Conservation (phyloP, 2,329 filamentous ascomycete genomes). For the Dothideomycetes sp. region DNA sequence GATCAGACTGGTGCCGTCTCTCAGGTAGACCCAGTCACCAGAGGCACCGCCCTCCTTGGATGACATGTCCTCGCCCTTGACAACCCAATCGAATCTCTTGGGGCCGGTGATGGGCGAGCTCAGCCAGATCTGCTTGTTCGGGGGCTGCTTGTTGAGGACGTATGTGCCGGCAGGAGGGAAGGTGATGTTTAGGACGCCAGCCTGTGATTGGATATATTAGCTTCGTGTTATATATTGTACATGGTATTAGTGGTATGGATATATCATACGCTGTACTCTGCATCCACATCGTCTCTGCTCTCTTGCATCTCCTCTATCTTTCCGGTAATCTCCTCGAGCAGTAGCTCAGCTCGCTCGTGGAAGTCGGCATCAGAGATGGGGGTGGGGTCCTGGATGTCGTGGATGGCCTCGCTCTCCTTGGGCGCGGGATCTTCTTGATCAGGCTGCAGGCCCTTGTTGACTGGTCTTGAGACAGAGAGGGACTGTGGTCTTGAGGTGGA, state of each 20-base stretch:
- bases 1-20: conserved; percentile 68
- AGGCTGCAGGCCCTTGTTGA: conserved; percentile 32
- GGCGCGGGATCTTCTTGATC: conserved; percentile 28
- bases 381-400: conserved; percentile 41
- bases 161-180: conserved; percentile 66
- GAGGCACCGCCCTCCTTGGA: conserved; percentile 66
- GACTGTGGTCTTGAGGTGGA: conserved; percentile 6
- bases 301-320: conserved; percentile 67
- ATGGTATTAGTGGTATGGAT: neutral
- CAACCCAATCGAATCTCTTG: conserved; percentile 86
- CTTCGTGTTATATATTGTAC: neutral
- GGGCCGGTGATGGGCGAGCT: conserved; percentile 84
- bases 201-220: conserved; percentile 36
- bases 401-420: conserved; percentile 23
- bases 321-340: conserved; percentile 49
- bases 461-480: no score
- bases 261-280: conserved; percentile 66
- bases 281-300: conserved; percentile 62
- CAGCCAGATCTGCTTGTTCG: conserved; percentile 96
- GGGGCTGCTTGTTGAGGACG: conserved; percentile 96
- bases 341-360: conserved; percentile 65
- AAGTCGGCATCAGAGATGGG: conserved; percentile 62
- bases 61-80: conserved; percentile 59
- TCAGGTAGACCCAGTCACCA: conserved; percentile 78
- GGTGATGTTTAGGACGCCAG: conserved; percentile 71